phyloP scores from a whole-genome alignment of 148 eudicot species.

The Arbutus unedo region DNA sequence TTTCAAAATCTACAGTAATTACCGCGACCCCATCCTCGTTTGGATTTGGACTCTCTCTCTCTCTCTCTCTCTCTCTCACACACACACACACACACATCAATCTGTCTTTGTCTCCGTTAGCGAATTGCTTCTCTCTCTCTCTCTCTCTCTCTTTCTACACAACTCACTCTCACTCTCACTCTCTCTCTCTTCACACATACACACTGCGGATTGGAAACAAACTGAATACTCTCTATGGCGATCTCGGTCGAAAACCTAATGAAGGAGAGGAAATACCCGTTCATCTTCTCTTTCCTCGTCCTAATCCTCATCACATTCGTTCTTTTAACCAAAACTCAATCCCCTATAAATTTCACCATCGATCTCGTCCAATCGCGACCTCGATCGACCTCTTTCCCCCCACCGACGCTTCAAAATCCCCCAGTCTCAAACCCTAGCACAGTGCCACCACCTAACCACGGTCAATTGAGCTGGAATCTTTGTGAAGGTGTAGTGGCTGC shows the following conservation, averaged over 20 bases:
- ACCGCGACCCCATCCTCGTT: neutral
- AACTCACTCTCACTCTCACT: neutral
- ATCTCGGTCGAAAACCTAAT: slow-evolving; percentile 40
- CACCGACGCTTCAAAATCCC: neutral
- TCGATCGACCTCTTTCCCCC: neutral
- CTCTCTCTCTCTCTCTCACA: slow-evolving; percentile 12
- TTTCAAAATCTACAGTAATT: slow-evolving; percentile 2
- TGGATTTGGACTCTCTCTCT: neutral
- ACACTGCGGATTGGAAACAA: neutral
- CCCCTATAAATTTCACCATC: slow-evolving; percentile 24
- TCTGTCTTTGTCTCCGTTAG: neutral
- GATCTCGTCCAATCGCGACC: neutral
- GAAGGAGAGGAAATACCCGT: slow-evolving; percentile 54
- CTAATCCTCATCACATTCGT: slow-evolving; percentile 44
- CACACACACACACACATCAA: too few species aligned
- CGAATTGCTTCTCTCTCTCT: neutral
- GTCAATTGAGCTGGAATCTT: slow-evolving; percentile 39
- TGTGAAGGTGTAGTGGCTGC: slow-evolving; percentile 48
- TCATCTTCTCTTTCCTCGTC: slow-evolving; percentile 57
- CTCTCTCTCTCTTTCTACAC: neutral
- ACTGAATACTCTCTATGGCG: slow-evolving; percentile 37
- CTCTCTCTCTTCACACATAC: neutral
- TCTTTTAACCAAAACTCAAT: slow-evolving; percentile 46
- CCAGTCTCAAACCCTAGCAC: neutral
- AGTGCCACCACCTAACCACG: neutral